Conservation (phyloP, 1,139 yeast species). For the Magnusiomyces sp. region DNA sequence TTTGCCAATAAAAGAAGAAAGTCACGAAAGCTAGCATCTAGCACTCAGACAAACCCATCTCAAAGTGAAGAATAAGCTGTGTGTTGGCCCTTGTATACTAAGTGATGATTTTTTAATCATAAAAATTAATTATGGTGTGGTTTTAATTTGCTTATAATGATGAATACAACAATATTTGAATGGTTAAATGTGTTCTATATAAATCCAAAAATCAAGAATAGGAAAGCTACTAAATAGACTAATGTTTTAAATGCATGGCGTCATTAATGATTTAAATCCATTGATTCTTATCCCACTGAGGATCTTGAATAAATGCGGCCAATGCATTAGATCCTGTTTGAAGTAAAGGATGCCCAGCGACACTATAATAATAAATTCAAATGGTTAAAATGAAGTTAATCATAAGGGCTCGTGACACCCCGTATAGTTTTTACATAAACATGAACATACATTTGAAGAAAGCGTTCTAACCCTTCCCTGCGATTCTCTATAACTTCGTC, state of each 20-base stretch:
- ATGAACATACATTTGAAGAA: conserved; percentile 44
- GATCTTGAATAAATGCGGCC: conserved; percentile 82
- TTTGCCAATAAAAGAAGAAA: conserved; percentile 3
- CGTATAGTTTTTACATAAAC: neutral
- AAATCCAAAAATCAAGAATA: neutral
- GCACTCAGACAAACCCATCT: too few species aligned
- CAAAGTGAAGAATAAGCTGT: too few species aligned
- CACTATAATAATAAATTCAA: conserved; percentile 28
- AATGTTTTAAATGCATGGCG: neutral
- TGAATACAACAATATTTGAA: neutral
- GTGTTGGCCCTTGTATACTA: neutral
- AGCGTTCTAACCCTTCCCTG: conserved; percentile 74
- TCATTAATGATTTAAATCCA: neutral
- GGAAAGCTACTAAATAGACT: neutral
- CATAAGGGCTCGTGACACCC: neutral
- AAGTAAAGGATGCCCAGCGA: conserved; percentile 88
- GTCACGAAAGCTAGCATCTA: too few species aligned
- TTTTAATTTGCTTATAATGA: neutral
- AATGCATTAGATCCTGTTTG: conserved; percentile 85
- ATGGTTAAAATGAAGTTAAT: neutral
- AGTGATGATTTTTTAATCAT: neutral
- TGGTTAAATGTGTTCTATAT: neutral
- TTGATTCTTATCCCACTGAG: conserved; percentile 53
- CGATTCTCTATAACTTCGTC: conserved; percentile 80
- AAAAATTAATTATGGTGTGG: neutral